Percentiles rank a stretch among this genome's conserved stretches.
phyloP scores from a whole-genome alignment of 306 rosid genomes.

The Lathyrus sativus region DNA sequence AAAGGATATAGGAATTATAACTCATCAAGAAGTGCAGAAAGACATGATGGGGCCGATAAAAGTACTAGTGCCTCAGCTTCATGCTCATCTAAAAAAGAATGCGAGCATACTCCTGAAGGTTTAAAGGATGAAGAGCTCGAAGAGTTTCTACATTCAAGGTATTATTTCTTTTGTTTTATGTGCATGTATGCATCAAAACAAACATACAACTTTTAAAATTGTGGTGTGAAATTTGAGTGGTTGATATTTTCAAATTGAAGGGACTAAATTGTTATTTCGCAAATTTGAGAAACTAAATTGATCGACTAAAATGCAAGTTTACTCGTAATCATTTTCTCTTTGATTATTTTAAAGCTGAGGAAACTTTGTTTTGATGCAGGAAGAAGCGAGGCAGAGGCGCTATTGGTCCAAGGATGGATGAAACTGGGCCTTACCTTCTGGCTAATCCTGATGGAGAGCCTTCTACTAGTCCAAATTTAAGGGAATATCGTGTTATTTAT shows the following conservation, averaged over 20 bases:
- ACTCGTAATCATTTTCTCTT: neutral
- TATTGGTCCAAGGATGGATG: slow-evolving; percentile 96
- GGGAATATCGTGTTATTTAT: slow-evolving; percentile 40
- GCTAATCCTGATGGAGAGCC: slow-evolving; percentile 44
- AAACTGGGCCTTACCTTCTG: slow-evolving; percentile 87
- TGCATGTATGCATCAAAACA: slow-evolving; percentile 13
- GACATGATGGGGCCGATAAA: slow-evolving; percentile 32
- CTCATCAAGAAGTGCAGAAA: slow-evolving; percentile 36
- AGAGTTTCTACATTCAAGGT: slow-evolving; percentile 79
- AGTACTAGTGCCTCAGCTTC: slow-evolving; percentile 48
- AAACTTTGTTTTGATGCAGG: slow-evolving; percentile 51
- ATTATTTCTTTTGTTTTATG: slow-evolving; percentile 18
- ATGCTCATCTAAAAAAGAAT: slow-evolving; percentile 48
- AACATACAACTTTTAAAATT: neutral
- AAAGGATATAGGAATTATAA: slow-evolving; percentile 37
- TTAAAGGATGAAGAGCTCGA: slow-evolving; percentile 81
- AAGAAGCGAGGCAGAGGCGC: slow-evolving; percentile 93
- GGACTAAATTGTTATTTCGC: neutral
- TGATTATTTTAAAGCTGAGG: neutral
- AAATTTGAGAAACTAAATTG: neutral
- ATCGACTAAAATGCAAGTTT: neutral
- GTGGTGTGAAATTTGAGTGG: neutral
- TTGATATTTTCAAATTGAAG: neutral
- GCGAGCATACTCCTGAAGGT: slow-evolving; percentile 50
- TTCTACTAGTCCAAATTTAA: slow-evolving; percentile 36